Evolutionary conservation across 805 yeast genomes (phyloP).

Genomic region (Cyberlindnera euphorbiae): DNA sequence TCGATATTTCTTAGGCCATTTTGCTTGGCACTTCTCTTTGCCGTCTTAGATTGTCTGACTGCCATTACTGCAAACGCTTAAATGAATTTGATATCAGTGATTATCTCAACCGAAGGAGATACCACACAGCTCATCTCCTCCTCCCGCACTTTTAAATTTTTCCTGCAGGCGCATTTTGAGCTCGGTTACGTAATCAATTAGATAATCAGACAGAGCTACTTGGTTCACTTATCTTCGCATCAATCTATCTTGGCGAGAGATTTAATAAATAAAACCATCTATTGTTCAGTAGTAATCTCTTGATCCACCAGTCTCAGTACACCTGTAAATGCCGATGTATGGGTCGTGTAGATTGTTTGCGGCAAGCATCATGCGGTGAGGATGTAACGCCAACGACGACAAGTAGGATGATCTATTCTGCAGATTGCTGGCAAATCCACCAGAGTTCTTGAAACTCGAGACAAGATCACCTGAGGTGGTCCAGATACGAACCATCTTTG

Average conservation of each 20-base stretch:
- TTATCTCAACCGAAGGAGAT: too few relatives aligned
- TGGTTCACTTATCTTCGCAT: too few relatives aligned
- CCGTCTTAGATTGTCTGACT: conserved; percentile 54
- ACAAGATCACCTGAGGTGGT: conserved; percentile 78
- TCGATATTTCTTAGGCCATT: conserved; percentile 52
- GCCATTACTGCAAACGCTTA: conserved; percentile 36
- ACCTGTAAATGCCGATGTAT: conserved; percentile 57
- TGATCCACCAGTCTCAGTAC: conserved; percentile 33
- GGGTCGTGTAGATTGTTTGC: conserved; percentile 78
- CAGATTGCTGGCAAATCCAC: conserved; percentile 26
- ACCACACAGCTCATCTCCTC: too few relatives aligned
- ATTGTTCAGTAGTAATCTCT: conserved; percentile 2
- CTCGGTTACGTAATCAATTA: background rate
- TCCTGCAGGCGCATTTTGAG: too few relatives aligned
- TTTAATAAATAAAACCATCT: too few relatives aligned
- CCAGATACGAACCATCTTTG: conserved; percentile 74
- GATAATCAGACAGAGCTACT: too few relatives aligned
- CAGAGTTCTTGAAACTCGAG: conserved; percentile 49
- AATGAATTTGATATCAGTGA: too few relatives aligned
- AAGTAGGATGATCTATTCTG: conserved; percentile 44
- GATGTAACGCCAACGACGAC: conserved; percentile 74
- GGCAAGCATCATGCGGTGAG: conserved; percentile 92
- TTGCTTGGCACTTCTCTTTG: conserved; percentile 49
- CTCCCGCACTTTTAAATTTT: too few relatives aligned
- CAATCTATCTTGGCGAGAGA: too few relatives aligned